These are phyloP conservation scores for Mycena indigotica DNA, from an alignment of 768 basidiomycete species.

Conservation along the genomic window DNA sequence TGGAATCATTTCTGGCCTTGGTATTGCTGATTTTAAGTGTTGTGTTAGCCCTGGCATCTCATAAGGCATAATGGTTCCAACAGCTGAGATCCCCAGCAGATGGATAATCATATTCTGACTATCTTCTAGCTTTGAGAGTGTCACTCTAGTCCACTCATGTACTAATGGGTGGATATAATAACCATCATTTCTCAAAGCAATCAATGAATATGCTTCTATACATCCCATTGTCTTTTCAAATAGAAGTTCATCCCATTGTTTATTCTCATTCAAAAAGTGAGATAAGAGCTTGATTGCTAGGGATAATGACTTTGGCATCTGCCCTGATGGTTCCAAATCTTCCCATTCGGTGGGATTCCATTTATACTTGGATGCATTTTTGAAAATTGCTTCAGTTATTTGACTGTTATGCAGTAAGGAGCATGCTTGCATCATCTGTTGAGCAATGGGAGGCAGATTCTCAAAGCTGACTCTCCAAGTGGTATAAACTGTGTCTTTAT, in stretches of 20 bases:
- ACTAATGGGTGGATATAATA: neutral
- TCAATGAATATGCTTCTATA: neutral
- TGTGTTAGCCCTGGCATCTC: neutral
- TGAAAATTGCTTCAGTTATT: slow-evolving; percentile 5
- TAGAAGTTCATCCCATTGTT: neutral
- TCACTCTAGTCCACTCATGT: neutral
- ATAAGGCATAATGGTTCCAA: neutral
- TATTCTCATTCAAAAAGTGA: neutral
- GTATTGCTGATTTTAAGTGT: neutral
- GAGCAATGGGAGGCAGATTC: neutral
- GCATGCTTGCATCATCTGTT: neutral
- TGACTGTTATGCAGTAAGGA: slow-evolving; percentile 1
- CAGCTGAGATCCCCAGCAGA: neutral
- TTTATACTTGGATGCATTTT: neutral
- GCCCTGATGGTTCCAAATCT: too few species aligned
- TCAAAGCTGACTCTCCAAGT: slow-evolving; percentile 8
- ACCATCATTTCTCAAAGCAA: neutral
- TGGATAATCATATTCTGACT: neutral
- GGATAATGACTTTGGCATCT: too few species aligned
- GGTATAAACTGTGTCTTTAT: slow-evolving; percentile 4
- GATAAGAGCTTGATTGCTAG: neutral
- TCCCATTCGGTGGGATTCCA: neutral
- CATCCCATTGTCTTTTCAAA: neutral
- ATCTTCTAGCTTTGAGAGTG: neutral
- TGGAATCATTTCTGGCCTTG: neutral